Evolutionary conservation across 169 alveolate genomes (phyloP), one percentile per base, ranked within the genome.

Genomic region (Plasmodium coatneyi): DNA sequence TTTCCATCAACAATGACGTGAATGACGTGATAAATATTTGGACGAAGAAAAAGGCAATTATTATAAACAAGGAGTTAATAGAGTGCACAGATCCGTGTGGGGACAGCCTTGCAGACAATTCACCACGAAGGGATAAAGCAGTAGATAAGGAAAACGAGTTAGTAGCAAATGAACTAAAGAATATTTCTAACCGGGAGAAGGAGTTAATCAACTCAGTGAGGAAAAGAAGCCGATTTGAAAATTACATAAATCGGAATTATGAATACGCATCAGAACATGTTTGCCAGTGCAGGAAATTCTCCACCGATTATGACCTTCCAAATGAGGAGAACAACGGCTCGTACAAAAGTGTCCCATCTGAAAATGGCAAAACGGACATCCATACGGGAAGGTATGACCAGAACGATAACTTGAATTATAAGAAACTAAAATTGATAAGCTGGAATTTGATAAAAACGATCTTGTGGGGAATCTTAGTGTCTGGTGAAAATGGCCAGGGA

Each of bases 31-130:
- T 76, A 46, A 91, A 91, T 32, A 71, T 91, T 54, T 70, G 96
- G 95, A 84, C 92, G 34, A 43, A 92, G 78, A 83, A 92, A 76
- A 89, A 79, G 91, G 60, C 96, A 92, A 87, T 87, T 82, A 92
- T 74, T 82, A 74, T 66, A 70, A 91, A 91, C 74, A 87, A 87
- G 41, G 95, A 81, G 28, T n/a, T 80, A 19, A 82, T 91, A 19
- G 92, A 89, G n/a, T 79, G 56, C 16, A 14, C 32, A 19, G 89
- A 89, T 10, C 71, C 80, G 5, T 66, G 9, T 36, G 43, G 72
- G 12, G 12, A 41, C 12, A 43, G 60, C 10, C 5, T 43, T 10
- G 25, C 32, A 22, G 71, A 19, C 1, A 56, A 41, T 41, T 66
- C 52, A 66, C 7, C 52, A 28, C 39, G 71, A 56, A 43, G 39